A percentile compares a stretch with the other conserved stretches of the same genome.
phyloP scores from a whole-genome alignment of 495 filamentous ascomycete genomes.

The Penicillium paradoxum region DNA sequence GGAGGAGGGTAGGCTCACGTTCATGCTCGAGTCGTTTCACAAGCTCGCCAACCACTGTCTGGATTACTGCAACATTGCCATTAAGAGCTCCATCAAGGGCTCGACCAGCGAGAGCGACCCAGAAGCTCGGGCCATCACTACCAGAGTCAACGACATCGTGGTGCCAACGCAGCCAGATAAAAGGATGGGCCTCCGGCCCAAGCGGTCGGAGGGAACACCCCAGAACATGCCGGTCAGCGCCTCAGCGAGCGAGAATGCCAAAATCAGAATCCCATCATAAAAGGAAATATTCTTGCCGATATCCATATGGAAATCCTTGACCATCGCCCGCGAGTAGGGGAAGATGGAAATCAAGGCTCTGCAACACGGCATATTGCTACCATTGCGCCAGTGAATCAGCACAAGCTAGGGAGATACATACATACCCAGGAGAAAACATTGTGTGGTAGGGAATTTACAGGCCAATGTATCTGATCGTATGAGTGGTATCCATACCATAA shows the following conservation, averaged over 20 bases:
- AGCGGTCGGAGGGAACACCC: conserved; percentile 73
- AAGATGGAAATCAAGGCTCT: conserved; percentile 83
- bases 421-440: conserved; percentile 71
- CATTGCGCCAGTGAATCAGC: conserved; percentile 14
- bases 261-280: conserved; percentile 80
- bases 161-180: conserved; percentile 76
- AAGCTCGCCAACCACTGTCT: conserved; percentile 87
- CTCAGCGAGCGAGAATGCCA: conserved; percentile 77
- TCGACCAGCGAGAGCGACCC: conserved; percentile 68
- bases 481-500: conserved; percentile 51
- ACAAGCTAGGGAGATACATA: conserved; percentile 2
- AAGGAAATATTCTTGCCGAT: conserved; percentile 68
- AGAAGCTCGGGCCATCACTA: conserved; percentile 80
- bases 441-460: conserved; percentile 63
- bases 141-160: conserved; percentile 69
- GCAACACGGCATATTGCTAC: conserved; percentile 71
- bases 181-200: conserved; percentile 81
- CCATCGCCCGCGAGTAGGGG: conserved; percentile 81
- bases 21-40: conserved; percentile 77
- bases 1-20: conserved; percentile 49
- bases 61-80: conserved; percentile 84
- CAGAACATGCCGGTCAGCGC: conserved; percentile 78
- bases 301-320: conserved; percentile 66
- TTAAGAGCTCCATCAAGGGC: conserved; percentile 77
- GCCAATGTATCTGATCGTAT: conserved; percentile 29